Base-by-base conservation (phyloP, 345 rosid genomes). In the Gossypium thurberi region DNA sequence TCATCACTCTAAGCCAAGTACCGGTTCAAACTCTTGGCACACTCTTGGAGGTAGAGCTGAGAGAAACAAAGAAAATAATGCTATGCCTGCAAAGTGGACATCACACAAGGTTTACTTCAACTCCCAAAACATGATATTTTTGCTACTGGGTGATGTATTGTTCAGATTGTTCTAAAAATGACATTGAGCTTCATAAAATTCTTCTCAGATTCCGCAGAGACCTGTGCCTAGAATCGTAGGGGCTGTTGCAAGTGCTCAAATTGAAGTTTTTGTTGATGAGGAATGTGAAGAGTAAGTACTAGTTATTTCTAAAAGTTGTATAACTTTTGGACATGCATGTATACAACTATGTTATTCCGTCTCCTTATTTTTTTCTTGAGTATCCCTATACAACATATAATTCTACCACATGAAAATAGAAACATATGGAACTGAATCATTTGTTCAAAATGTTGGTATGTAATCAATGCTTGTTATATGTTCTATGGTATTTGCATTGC, bases 11-110 rank as follows among this genome's bases (percentile, higher is more conserved):
- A 85, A 82, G 78, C 59, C 86, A 71, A 92, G 78, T 74, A 65
- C 76, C 76, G 90, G 81, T 75, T 72, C 53, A 62, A 84, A 80
- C 80, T 72, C 84, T 5, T 95, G 97, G 99, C 80, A 65, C 33
- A 81, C 60, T 75, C 89, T 95, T 64, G 97, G 96, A 61, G 78
- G 81, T 68, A 83, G 85, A 76, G 87, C 86, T 70, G 94, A 95
- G 81, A 92, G 98, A 76, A 92, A 95, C 85, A 95, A 95, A 84
- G 99, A 95, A 81, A 95, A 95, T 70, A 89, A 76, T 77, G 83
- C 91, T 25, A 28, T 80, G 23, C 98, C 98, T 68, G 69, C 84
- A 17, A 95, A 89, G 78, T 95, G 99, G 98, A 76, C 84, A 77
- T 76, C 90, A 3, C 82, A 82, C 79, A 92, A 92, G 98, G 99